Evolutionary conservation across 352 stramenopile species (phyloP).

Genomic region (Globisporangium canariense): DNA sequence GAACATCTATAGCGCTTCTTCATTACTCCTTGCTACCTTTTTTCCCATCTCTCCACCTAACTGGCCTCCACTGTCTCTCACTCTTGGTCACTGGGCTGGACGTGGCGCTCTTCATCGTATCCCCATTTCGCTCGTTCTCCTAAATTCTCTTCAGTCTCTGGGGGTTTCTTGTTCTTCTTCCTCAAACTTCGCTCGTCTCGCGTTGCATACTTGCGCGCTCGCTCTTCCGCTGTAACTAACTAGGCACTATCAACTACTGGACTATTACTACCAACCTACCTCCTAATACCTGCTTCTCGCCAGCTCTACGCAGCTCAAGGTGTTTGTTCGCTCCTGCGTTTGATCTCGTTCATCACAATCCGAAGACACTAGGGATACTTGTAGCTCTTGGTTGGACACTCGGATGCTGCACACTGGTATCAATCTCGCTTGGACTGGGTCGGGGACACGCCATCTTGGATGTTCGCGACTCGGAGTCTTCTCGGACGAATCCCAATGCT

Average conservation of each 20-base stretch:
- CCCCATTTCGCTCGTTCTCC: not conserved
- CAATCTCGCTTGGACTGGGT: conserved; percentile 1
- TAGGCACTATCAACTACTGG: conserved; percentile 18
- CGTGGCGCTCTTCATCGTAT: conserved; percentile 11
- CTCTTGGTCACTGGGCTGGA: conserved; percentile 5
- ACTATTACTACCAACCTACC: conserved; percentile 18
- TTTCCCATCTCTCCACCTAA: not conserved
- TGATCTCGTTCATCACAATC: conserved; percentile 2
- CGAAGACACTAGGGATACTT: not conserved
- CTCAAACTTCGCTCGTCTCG: not conserved
- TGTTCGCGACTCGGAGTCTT: not conserved
- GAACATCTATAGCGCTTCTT: conserved; percentile 13
- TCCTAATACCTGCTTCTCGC: conserved; percentile 8
- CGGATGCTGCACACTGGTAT: not conserved
- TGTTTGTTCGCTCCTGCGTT: not conserved
- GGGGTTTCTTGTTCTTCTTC: not conserved
- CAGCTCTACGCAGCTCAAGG: not conserved
- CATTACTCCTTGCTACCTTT: conserved; percentile 1
- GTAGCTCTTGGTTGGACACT: not conserved
- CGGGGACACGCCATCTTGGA: not conserved
- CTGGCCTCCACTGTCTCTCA: conserved; percentile 3
- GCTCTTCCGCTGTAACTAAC: conserved; percentile 16
- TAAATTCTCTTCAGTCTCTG: not conserved
- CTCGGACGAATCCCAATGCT: conserved; percentile 2
- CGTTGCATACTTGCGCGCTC: not conserved